Base-by-base conservation (phyloP, 192 early-diverging fungal genomes). In the Jimgerdemannia lactiflua region DNA sequence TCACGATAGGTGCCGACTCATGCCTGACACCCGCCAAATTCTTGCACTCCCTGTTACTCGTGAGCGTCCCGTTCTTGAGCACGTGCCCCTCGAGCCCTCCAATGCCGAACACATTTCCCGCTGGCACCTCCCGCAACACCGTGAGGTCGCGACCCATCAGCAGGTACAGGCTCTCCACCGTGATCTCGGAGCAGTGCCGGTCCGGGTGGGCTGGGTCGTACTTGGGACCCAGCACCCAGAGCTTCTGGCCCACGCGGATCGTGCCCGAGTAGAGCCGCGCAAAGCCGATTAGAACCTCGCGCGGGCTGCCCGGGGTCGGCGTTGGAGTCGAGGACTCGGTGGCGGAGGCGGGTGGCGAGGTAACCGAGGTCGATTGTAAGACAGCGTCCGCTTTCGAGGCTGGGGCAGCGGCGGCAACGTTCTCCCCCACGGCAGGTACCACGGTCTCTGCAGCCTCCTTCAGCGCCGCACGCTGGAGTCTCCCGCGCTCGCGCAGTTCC, bases 81-180 rank as follows among this genome's bases (percentile, higher is more conserved):
- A 99, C 89, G 70, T 93, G 89, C 2, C 91, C 92, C n/a, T 92
- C 94, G 42, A 98, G 82, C 3, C 93, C 93, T 43, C 91, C 92
- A 75, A 99, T 95, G 39, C 95, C 98, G 87, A 98, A 98, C 3
- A 99, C 92, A 82, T 97, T 97, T 9, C 98, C 98, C 10, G 98
- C 98, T 1, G 94, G 91, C 0, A 98, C 98, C 74, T 92, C 87
- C 10, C 89, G 81, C 75, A 99, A 75, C 19, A 83, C 84, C 74
- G 94, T 90, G 69, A 99, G 81, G 64, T 99, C 98, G 41, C 95
- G 87, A 4, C 98, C 98, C 98, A 99, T 99, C 81, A 99, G 89
- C 87, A 99, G 85, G 69, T 95, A 99, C 63, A 99, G 82, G 43
- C 85, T 87, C 49, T 92, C 80, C 43, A 99, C 89, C 0, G 82